These are phyloP conservation scores for Zygosaccharomyces pseudorouxii DNA, from an alignment of 805 yeast genomes.

Conservation along the genomic window DNA sequence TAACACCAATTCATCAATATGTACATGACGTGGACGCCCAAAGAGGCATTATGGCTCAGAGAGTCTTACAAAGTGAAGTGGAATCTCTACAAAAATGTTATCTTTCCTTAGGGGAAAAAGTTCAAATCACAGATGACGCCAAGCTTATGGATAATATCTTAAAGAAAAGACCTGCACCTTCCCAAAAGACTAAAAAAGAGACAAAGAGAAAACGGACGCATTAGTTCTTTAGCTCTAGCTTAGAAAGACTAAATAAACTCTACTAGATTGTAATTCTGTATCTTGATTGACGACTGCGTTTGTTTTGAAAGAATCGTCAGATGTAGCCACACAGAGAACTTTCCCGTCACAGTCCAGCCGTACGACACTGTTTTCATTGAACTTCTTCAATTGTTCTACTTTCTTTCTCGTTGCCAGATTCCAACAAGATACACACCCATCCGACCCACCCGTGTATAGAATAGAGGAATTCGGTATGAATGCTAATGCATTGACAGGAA, in stretches of 20 bases:
- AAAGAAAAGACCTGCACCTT: constrained; percentile 40
- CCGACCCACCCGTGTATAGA: constrained; percentile 86
- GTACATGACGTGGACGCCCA: constrained; percentile 23
- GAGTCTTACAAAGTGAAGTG: constrained; percentile 55
- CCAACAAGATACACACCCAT: constrained; percentile 87
- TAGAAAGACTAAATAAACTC: constrained; percentile 20
- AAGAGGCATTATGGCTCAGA: constrained; percentile 45
- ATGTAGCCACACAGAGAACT: constrained; percentile 42
- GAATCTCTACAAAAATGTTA: constrained; percentile 43
- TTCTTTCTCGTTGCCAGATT: constrained; percentile 79
- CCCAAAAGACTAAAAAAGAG: constrained; percentile 23
- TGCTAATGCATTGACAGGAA: constrained; percentile 68
- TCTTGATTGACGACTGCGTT: constrained; percentile 24
- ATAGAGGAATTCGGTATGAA: constrained; percentile 78
- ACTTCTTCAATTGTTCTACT: constrained; percentile 61
- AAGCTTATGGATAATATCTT: constrained; percentile 55
- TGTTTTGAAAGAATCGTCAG: constrained; percentile 48
- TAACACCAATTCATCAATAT: constrained; percentile 15
- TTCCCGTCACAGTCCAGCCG: constrained; percentile 32
- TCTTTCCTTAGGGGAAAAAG: constrained; percentile 28
- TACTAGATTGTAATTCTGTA: constrained; percentile 24
- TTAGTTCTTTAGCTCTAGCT: background rate
- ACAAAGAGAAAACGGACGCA: constrained; percentile 9
- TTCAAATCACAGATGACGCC: constrained; percentile 50
- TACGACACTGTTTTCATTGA: constrained; percentile 42